phyloP scores from a whole-genome alignment of 2,329 filamentous ascomycete genomes.

The Chrysoporthe austroafricana region DNA sequence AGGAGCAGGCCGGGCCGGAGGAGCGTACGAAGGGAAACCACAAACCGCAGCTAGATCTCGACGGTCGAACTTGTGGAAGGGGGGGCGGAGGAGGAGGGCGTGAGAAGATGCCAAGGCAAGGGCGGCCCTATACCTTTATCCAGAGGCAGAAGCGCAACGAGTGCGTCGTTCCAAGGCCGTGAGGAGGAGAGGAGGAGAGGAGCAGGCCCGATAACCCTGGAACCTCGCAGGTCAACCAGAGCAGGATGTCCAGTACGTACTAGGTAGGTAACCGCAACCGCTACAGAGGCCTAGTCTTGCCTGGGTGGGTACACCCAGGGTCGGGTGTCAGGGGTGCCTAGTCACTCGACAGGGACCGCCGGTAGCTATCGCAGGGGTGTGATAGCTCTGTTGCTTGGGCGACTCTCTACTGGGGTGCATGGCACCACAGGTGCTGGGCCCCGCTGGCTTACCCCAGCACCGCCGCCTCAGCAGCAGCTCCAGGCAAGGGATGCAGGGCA shows the following conservation, averaged over 20 bases:
- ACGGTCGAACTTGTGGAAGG: constrained; percentile 23
- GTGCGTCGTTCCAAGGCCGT: background rate
- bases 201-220: too few species aligned
- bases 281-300: background rate
- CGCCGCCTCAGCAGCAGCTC: background rate
- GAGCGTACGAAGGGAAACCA: background rate
- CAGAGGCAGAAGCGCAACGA: background rate
- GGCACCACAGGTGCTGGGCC: background rate
- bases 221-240: too few species aligned
- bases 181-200: background rate
- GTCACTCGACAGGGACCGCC: background rate
- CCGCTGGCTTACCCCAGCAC: background rate
- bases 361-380: background rate
- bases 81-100: background rate
- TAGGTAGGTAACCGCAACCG: too few species aligned
- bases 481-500: constrained; percentile 17
- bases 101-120: constrained; percentile 15
- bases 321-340: constrained; percentile 8
- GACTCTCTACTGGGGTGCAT: background rate
- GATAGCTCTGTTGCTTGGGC: constrained; percentile 13
- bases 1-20: constrained; percentile 8
- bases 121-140: constrained; percentile 22
- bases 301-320: background rate
- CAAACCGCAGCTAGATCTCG: constrained; percentile 24
- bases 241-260: too few species aligned